Base-by-base conservation (phyloP, 108 stramenopile genomes). In the Cyclostephanos tholiformis region DNA sequence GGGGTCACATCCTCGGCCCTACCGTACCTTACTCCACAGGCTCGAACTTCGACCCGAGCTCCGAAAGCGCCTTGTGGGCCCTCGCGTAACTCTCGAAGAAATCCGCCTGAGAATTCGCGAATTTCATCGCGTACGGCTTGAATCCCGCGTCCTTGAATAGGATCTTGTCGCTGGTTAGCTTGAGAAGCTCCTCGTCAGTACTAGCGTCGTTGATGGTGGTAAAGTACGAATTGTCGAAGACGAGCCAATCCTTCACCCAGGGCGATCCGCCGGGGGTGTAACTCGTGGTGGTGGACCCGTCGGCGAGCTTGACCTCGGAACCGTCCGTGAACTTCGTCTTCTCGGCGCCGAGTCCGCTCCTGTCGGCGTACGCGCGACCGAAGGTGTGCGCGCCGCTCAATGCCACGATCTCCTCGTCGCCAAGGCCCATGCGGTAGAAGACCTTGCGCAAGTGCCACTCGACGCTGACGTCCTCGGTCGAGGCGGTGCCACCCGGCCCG, bases 241-340 rank as follows among this genome's bases (percentile, higher is more conserved):
- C 71, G 27, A 91, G 75, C 71, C 82, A 89, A 14, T 93, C 56
- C 57, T 79, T 72, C 1, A 89, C 91, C 97, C 97, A 97, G 2
- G 92, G 80, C 14, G 88, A 86, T 57, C 97, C 97, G 32, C 94
- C 88, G 16, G 95, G 91, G 8, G 87, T 97, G 71, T 86, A 96
- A 50, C 90, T 91, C 48, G 79, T 44, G 26, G 96, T 95, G 63
- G 89, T 88, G 12, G 60, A 84, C 64, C 93, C 95, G 75, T 97
- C 95, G n/a, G 84, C 86, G 16, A 86, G 74, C 66, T 94, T 94
- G 39, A 83, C 79, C 39, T 82, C 82, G 23, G 58, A 61, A 71
- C 97, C 97, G 74, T 97, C 93, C 60, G 97, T 98, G 74, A 91
- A 95, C 72, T 97, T 97, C 29, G 96, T 97, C 71, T 91, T 85